phyloP scores from a whole-genome alignment of 768 basidiomycete species.

The Boletus coccyginus region DNA sequence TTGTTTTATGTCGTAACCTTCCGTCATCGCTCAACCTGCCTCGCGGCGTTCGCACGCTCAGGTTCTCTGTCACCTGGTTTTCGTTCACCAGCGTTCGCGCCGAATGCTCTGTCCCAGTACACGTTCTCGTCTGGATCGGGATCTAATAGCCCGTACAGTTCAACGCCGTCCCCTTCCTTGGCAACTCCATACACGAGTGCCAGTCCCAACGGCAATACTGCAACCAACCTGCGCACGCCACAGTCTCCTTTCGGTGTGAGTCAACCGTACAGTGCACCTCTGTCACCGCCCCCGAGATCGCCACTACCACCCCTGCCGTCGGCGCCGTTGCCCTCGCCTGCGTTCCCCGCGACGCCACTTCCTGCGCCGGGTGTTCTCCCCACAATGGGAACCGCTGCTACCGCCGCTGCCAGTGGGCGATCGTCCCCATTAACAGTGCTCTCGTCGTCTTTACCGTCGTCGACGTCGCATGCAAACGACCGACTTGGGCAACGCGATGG shows the following conservation, averaged over 20 bases:
- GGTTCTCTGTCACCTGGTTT: conserved; percentile 21
- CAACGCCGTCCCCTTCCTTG: background rate
- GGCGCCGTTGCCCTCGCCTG: conserved; percentile 14
- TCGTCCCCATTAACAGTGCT: conserved; percentile 15
- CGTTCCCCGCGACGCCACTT: background rate
- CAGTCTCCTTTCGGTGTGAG: background rate
- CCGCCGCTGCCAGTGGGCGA: conserved; percentile 14
- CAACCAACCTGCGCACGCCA: conserved; percentile 9
- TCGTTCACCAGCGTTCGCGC: conserved; percentile 19
- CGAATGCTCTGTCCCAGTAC: conserved; percentile 13
- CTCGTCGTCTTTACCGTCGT: conserved; percentile 12
- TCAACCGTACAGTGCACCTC: conserved; percentile 5
- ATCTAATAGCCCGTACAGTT: conserved; percentile 1
- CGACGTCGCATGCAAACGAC: background rate
- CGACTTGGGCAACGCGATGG: background rate
- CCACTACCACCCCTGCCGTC: conserved; percentile 21
- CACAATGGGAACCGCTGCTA: conserved; percentile 3
- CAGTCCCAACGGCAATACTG: background rate
- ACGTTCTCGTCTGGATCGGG: conserved; percentile 15
- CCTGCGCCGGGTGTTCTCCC: background rate
- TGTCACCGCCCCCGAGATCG: conserved; percentile 25
- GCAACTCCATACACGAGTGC: background rate
- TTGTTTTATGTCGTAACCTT: conserved; percentile 5
- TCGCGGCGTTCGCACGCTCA: background rate
- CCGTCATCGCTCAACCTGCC: conserved; percentile 4